Base-by-base conservation (phyloP, 2,329 filamentous ascomycete species). In the Fusarium vanettenii region DNA sequence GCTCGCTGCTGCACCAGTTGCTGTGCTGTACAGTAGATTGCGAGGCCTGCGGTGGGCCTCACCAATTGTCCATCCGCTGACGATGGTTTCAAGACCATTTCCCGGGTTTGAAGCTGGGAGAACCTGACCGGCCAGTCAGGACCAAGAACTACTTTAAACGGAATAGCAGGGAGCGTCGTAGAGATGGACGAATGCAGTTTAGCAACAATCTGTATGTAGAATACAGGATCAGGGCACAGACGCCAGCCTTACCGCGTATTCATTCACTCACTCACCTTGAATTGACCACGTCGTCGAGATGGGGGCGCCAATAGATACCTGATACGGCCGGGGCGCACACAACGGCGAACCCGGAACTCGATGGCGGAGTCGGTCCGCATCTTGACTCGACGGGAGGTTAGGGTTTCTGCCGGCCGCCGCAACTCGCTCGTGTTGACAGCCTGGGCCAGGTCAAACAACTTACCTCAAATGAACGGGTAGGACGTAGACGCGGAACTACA, bases 351-450 rank as follows among this genome's bases (percentile, higher is more conserved):
- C 48, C 56, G 25, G 43, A 65, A 68, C 60, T 72, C 57, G 57
- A 68, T 61, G 60, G 67, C 50, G 50, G 48, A 66, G 71, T 71
- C 62, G 57, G 70, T 64, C 60, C 57, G 67, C 71, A 45, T 74
- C 48, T 64, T 60, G 52, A 63, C 45, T 69, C 60, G 71, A 25
- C 43, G 43, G 43, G 20, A 62, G 41, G 41, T 71, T 48, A 57
- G 37, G 48, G 65, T 50, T 43, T 31, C 43, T 29, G 62, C 55
- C 48, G 60, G 45, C 67, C 71, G 67, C 67, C 71, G 22, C 22
- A n/a, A 50, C 45, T 50, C 45, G 55, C 39, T 45, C 37, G 61
- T 60, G 27, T 60, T 25, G 18, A 39, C 25, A 41, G 33, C 14
- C 45, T 11, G 10, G 22, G 45, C 25, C 25, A 52, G 48, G 48